Evolutionary conservation across 352 stramenopile species (phyloP).

Genomic region (Pythium oligandrum): DNA sequence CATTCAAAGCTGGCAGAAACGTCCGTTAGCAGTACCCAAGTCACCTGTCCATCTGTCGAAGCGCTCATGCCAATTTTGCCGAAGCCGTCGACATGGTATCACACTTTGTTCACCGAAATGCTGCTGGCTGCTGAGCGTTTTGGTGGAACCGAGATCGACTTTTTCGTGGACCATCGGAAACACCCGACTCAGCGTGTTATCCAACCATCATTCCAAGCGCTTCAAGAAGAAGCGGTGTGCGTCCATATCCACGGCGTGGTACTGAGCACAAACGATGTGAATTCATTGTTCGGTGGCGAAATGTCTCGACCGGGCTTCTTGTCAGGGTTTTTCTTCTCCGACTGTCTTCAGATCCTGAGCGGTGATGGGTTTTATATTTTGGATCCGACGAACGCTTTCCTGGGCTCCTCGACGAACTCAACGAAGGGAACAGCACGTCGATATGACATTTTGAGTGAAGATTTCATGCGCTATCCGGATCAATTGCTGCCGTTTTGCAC

Average conservation of each 20-base stretch:
- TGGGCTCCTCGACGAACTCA: slow-evolving; percentile 4
- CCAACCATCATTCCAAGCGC: slow-evolving; percentile 59
- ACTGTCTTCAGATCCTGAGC: slow-evolving; percentile 78
- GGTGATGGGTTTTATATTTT: slow-evolving; percentile 72
- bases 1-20: slow-evolving; percentile 61
- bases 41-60: slow-evolving; percentile 34
- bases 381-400: slow-evolving; percentile 35
- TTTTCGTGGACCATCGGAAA: slow-evolving; percentile 64
- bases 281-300: slow-evolving; percentile 41
- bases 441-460: slow-evolving; percentile 55
- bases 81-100: slow-evolving; percentile 28
- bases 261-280: slow-evolving; percentile 46
- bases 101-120: slow-evolving; percentile 51
- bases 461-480: slow-evolving; percentile 67
- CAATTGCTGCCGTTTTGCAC: slow-evolving; percentile 69
- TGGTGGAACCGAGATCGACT: slow-evolving; percentile 48
- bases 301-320: slow-evolving; percentile 49
- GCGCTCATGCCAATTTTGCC: slow-evolving; percentile 42
- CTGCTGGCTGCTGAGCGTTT: slow-evolving; percentile 50
- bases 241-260: slow-evolving; percentile 64
- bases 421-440: slow-evolving; percentile 28
- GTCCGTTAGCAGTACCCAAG: slow-evolving; percentile 41
- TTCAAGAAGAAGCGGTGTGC: slow-evolving; percentile 67
- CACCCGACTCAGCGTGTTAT: slow-evolving; percentile 65
- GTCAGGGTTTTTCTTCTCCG: slow-evolving; percentile 54